phyloP scores from a whole-genome alignment of 2,329 filamentous ascomycete species.

The Madurella fahalii region DNA sequence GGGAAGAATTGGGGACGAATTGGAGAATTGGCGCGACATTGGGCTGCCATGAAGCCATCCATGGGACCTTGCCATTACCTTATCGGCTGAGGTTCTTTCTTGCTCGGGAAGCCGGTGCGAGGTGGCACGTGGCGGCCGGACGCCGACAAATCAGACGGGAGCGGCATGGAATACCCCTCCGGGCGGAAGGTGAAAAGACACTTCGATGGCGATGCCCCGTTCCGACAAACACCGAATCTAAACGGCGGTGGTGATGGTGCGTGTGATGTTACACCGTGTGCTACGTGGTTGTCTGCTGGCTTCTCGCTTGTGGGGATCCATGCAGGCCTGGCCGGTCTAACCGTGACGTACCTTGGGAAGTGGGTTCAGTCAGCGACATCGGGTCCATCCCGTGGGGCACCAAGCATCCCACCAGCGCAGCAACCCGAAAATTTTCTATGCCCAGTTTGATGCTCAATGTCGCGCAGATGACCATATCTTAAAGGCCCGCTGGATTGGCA shows the following conservation, averaged over 20 bases:
- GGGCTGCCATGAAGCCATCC: constrained; percentile 19
- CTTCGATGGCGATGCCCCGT: background rate
- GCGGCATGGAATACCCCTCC: background rate
- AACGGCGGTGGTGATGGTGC: constrained; percentile 1
- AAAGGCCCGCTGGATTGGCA: background rate
- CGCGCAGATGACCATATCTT: background rate
- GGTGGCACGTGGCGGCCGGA: constrained; percentile 7
- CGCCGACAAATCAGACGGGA: constrained; percentile 1
- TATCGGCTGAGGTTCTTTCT: constrained; percentile 11
- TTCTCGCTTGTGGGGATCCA: constrained; percentile 28
- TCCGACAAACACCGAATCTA: background rate
- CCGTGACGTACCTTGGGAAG: constrained; percentile 11
- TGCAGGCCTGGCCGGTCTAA: constrained; percentile 20
- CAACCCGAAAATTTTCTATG: constrained; percentile 17
- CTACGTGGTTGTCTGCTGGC: constrained; percentile 39
- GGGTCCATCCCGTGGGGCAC: constrained; percentile 17
- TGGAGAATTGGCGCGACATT: constrained; percentile 20
- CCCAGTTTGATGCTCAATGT: background rate
- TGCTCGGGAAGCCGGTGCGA: constrained; percentile 9
- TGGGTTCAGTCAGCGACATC: constrained; percentile 20
- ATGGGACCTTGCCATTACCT: constrained; percentile 7
- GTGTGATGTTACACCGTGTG: constrained; percentile 22
- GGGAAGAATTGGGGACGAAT: constrained; percentile 7
- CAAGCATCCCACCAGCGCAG: constrained; percentile 11
- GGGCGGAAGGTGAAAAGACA: background rate